Conservation (phyloP, 805 yeast genomes). For the Saturnispora kantuleensis region DNA sequence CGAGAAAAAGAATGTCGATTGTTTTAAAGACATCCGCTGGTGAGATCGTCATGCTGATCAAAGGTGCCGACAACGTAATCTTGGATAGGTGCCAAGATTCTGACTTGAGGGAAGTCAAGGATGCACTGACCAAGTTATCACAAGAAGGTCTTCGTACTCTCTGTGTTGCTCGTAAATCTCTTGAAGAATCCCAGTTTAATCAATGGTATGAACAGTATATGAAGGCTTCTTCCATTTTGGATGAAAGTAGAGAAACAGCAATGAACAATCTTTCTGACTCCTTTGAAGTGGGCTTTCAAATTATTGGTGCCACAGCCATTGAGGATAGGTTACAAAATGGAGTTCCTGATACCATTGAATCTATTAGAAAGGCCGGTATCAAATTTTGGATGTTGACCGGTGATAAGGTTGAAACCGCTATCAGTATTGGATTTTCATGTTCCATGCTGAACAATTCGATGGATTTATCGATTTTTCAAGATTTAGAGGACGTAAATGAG, state of each 20-base stretch:
- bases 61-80: conserved; percentile 74
- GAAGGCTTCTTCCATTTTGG: conserved; percentile 46
- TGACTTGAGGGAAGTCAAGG: conserved; percentile 28
- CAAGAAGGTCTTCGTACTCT: conserved; percentile 72
- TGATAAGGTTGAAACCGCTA: conserved; percentile 76
- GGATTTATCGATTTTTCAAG: conserved; percentile 54
- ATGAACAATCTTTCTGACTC: conserved; percentile 47
- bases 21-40: conserved; percentile 38
- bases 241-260: conserved; percentile 46
- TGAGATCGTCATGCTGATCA: conserved; percentile 40
- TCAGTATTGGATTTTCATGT: conserved; percentile 74
- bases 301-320: conserved; percentile 74
- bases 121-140: conserved; percentile 59
- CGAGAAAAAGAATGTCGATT: conserved; percentile 73
- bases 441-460: conserved; percentile 57
- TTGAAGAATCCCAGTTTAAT: conserved; percentile 35
- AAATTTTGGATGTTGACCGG: conserved; percentile 81
- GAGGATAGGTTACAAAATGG: conserved; percentile 73
- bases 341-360: conserved; percentile 63
- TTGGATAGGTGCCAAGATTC: conserved; percentile 31
- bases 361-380: conserved; percentile 62
- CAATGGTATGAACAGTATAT: conserved; percentile 49
- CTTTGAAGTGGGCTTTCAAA: conserved; percentile 44
- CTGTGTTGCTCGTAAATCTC: conserved; percentile 51
- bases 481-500: conserved; percentile 18